These are phyloP conservation scores for Oropetium thomaeum DNA, from an alignment of 176 grass and related monocot genomes.

Conservation along the genomic window DNA sequence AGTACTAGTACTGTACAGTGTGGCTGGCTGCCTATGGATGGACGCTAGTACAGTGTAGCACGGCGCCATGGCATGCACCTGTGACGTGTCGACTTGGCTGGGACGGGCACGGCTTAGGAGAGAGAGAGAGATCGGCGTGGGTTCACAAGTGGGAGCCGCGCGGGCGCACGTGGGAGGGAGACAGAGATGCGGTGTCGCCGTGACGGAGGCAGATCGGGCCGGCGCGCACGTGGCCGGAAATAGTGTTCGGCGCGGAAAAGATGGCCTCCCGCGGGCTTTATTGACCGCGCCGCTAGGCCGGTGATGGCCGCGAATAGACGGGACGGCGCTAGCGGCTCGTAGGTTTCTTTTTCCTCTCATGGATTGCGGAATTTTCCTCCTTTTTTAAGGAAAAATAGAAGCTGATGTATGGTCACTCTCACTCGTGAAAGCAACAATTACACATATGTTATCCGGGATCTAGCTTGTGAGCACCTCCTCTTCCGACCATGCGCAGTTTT, in stretches of 20 bases:
- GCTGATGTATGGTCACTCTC: no score
- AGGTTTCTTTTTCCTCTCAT: neutral
- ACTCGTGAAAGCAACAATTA: no score
- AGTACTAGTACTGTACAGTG: neutral
- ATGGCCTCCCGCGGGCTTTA: conserved; percentile 2
- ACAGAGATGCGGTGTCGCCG: conserved; percentile 30
- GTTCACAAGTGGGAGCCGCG: neutral
- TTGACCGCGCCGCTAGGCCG: conserved; percentile 16
- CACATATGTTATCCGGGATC: no score
- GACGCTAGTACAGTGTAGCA: no score
- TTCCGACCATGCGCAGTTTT: no score
- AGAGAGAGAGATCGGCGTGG: no score
- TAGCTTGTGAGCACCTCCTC: no score
- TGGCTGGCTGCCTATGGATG: neutral
- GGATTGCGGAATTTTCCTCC: neutral
- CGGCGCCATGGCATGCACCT: neutral
- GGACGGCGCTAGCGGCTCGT: no score
- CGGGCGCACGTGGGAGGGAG: conserved; percentile 23
- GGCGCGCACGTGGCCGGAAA: conserved; percentile 27
- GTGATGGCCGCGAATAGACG: neutral
- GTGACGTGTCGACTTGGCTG: conserved; percentile 28
- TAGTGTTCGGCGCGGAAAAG: conserved; percentile 5
- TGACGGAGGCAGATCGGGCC: conserved; percentile 34
- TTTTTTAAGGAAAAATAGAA: no score
- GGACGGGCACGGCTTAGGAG: no score